phyloP scores from a whole-genome alignment of 2,329 filamentous ascomycete species.

The Pseudopyricularia javanii region DNA sequence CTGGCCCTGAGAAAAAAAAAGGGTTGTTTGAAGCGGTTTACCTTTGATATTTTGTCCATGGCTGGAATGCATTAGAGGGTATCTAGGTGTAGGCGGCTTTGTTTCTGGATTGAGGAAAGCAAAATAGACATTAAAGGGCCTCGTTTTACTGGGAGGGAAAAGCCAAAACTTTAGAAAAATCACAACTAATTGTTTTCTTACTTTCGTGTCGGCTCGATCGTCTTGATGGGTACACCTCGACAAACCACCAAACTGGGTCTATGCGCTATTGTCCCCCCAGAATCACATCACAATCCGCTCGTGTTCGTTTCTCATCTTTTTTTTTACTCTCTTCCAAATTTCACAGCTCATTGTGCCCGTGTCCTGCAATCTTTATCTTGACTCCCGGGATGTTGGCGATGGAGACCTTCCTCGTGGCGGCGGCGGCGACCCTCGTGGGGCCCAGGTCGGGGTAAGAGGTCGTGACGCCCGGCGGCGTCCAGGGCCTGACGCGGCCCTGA shows the following conservation, averaged over 20 bases:
- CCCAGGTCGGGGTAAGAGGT: constrained; percentile 10
- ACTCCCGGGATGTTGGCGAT: constrained; percentile 5
- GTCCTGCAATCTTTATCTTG: constrained; percentile 11
- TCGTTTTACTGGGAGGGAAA: too few relatives aligned
- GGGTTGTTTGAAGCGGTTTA: not conserved
- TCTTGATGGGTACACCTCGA: too few relatives aligned
- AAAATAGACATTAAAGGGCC: too few relatives aligned
- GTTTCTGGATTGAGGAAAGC: too few relatives aligned
- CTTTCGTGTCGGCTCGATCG: too few relatives aligned
- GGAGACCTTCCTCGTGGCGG: constrained; percentile 3
- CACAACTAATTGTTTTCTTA: too few relatives aligned
- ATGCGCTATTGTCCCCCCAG: too few relatives aligned
- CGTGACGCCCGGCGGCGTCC: constrained; percentile 16
- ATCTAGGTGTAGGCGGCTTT: not conserved
- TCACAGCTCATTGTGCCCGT: constrained; percentile 7
- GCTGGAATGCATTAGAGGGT: not conserved
- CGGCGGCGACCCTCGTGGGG: constrained; percentile 12
- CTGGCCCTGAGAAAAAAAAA: not conserved
- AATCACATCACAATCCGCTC: not conserved
- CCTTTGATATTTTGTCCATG: not conserved
- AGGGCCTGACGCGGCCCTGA: constrained; percentile 21
- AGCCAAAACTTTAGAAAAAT: too few relatives aligned
- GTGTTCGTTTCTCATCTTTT: not conserved
- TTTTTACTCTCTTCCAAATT: not conserved
- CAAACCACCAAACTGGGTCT: too few relatives aligned